Evolutionary conservation across 2,329 filamentous ascomycete species (phyloP).

Genomic region (Monosporascus sp.): DNA sequence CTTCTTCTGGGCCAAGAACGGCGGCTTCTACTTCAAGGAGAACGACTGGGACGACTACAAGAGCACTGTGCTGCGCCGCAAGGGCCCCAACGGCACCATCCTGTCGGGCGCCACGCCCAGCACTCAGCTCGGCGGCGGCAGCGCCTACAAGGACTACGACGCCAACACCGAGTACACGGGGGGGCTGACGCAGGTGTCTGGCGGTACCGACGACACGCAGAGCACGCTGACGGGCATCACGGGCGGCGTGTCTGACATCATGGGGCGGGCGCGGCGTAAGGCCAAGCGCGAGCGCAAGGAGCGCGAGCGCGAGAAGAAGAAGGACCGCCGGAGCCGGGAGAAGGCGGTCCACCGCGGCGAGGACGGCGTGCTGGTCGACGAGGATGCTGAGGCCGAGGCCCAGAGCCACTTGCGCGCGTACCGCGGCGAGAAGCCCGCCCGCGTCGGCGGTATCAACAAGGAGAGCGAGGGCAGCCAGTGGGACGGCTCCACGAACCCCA

Average conservation of each 20-base stretch:
- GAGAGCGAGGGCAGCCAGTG: conserved; percentile 73
- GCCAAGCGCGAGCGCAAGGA: conserved; percentile 50
- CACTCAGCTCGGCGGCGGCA: conserved; percentile 83
- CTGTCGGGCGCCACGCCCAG: conserved; percentile 76
- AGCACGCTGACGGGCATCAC: conserved; percentile 53
- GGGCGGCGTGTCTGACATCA: conserved; percentile 51
- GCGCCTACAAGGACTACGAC: conserved; percentile 70
- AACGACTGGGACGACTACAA: conserved; percentile 99
- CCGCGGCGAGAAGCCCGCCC: conserved; percentile 77
- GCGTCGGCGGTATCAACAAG: conserved; percentile 85
- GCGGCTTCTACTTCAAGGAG: conserved; percentile 81
- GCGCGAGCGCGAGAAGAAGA: conserved; percentile 39
- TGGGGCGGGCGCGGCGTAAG: conserved; percentile 49
- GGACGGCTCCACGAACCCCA: conserved; percentile 67
- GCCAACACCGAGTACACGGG: conserved; percentile 34
- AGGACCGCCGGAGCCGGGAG: conserved; percentile 26
- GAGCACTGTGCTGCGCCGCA: conserved; percentile 81
- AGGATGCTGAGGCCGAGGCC: conserved; percentile 57
- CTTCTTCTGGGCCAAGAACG: conserved; percentile 97
- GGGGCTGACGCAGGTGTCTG: conserved; percentile 27
- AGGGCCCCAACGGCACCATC: conserved; percentile 82
- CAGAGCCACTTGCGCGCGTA: conserved; percentile 73
- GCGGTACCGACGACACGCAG: conserved; percentile 39
- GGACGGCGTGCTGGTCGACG: conserved; percentile 59
- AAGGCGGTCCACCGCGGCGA: conserved; percentile 41